Percentiles rank a stretch among this genome's conserved stretches.
phyloP scores from a whole-genome alignment of 192 early-diverging fungal genomes.

The Rhizoclosmatium sp. region DNA sequence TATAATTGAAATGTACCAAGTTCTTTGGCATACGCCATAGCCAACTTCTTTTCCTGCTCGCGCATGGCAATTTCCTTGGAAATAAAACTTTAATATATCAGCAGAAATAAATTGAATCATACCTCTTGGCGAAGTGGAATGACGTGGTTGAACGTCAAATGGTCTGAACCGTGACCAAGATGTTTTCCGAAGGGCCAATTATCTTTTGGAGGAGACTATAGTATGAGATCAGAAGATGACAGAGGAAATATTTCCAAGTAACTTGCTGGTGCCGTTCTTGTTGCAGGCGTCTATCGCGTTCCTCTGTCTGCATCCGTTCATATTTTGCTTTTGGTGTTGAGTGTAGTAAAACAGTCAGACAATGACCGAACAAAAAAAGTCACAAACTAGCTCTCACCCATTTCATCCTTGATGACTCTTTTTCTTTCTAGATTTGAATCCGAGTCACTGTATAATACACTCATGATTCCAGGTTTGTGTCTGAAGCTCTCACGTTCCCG shows the following conservation, averaged over 20 bases:
- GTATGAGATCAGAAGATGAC: not conserved
- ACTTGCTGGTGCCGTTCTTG: conserved; percentile 6
- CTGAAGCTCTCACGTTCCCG: not conserved
- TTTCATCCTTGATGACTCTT: conserved; percentile 7
- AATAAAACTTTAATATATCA: not conserved
- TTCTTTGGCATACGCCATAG: conserved; percentile 16
- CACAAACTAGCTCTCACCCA: not conserved
- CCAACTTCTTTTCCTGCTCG: conserved; percentile 5
- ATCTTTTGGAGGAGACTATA: not conserved
- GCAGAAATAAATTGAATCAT: not conserved
- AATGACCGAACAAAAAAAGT: not conserved
- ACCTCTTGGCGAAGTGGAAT: conserved; percentile 16
- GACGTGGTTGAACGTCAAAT: conserved; percentile 9
- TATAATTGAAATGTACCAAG: conserved; percentile 2
- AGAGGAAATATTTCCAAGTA: not conserved
- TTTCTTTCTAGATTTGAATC: conserved; percentile 12
- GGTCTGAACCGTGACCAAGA: not conserved
- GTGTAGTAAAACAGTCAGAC: not conserved
- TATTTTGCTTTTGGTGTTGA: not conserved
- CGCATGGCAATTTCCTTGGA: conserved; percentile 13
- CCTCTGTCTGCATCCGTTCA: conserved; percentile 19
- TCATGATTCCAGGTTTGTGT: not conserved
- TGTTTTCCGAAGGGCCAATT: conserved; percentile 31
- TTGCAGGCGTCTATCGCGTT: not conserved
- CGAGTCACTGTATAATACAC: conserved; percentile 12